Evolutionary conservation across 23 red algal genomes (phyloP), one percentile per base, ranked within the genome.

Genomic region (Gracilaria domingensis): DNA sequence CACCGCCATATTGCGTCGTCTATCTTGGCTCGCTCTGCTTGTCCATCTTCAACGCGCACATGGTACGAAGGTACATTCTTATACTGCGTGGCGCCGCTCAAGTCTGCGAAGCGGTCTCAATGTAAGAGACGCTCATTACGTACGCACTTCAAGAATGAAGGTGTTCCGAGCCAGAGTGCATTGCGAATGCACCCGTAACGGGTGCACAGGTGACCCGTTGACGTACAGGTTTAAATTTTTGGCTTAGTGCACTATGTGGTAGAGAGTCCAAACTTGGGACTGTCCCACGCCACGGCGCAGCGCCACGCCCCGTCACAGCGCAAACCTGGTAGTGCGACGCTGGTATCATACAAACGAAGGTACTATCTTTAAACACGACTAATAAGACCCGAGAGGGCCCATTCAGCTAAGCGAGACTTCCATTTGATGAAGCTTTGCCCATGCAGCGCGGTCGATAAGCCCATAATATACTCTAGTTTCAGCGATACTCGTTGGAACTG

Each of bases 211-310:
- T n/a, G 14, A 32, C 28, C 4, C 30, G 30, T 69, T 69, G 64
- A 69, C 64, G 64, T 69, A 69, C 64, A 69, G 64, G 32, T 69
- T 69, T 12, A 32, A 69, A 37, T 69, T 69, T 45, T 69, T 36
- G 64, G 60, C 60, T 66, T 66, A 66, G 60, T 66, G 60, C 60
- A 66, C n/a, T n/a, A n/a, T n/a, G n/a, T n/a, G n/a, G n/a, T n/a
- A n/a, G n/a, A n/a, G n/a, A n/a, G n/a, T n/a, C n/a, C n/a, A n/a
- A n/a, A n/a, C 64, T 69, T 69, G 38, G 64, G 36, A 32, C 64
- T 37, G 64, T 12, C 64, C 36, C 64, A 32, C 64, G 64, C 64
- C 64, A 69, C 64, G 64, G 30, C 64, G 64, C 64, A 32, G 30
- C 64, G 64, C 16, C 11, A 69, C 32, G 32, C 32, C 12, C 64